These are phyloP conservation scores for Nicotiana undulata DNA, from an alignment of 257 asterid genomes.

Conservation along the genomic window DNA sequence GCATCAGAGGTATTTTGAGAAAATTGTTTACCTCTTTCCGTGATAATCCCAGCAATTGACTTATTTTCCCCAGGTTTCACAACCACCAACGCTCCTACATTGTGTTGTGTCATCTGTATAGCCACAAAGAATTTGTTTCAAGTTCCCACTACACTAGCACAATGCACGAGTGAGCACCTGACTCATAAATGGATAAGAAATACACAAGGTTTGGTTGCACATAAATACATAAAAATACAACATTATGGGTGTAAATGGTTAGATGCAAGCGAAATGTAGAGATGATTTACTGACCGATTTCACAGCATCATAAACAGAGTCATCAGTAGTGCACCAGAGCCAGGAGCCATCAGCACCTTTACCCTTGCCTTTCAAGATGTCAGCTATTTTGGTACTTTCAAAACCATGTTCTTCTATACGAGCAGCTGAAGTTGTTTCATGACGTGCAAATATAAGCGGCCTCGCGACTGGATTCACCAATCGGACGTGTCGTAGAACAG, in stretches of 20 bases:
- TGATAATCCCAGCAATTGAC: conserved; percentile 75
- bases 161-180: background rate
- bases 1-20: background rate
- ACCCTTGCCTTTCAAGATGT: conserved; percentile 65
- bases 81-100: conserved; percentile 97
- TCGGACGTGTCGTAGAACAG: conserved; percentile 60
- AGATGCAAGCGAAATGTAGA: background rate
- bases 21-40: conserved; percentile 37
- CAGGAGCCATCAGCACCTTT: conserved; percentile 92
- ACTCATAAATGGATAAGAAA: background rate
- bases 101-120: conserved; percentile 92
- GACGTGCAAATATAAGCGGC: conserved; percentile 38
- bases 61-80: conserved; percentile 82
- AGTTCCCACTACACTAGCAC: background rate
- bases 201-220: background rate
- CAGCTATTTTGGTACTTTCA: conserved; percentile 79
- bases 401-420: conserved; percentile 96
- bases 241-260: background rate
- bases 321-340: conserved; percentile 99
- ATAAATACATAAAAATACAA: background rate
- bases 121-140: background rate
- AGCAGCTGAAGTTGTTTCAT: conserved; percentile 69
- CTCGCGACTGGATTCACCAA: conserved; percentile 40
- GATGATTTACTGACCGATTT: conserved; percentile 50
- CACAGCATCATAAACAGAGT: conserved; percentile 89